Conservation (phyloP, 768 basidiomycete species). For the Tylopilus sp. region DNA sequence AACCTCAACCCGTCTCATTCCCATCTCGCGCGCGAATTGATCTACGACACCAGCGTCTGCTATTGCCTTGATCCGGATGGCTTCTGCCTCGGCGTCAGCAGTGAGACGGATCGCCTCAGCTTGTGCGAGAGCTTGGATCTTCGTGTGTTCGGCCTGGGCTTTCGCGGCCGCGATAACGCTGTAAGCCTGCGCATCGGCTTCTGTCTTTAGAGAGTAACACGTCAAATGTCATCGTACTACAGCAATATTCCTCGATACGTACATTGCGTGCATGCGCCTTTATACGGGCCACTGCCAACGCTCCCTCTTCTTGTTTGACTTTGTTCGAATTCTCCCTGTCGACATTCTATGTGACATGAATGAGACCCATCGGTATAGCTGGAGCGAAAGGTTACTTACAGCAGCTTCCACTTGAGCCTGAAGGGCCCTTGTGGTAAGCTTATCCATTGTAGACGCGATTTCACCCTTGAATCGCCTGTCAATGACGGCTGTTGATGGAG, state of each 20-base stretch:
- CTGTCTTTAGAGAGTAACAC: constrained; percentile 37
- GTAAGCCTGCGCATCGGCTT: constrained; percentile 77
- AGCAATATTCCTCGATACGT: constrained; percentile 7
- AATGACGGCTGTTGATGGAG: constrained; percentile 60
- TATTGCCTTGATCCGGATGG: constrained; percentile 57
- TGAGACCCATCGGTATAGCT: background rate
- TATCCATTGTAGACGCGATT: constrained; percentile 82
- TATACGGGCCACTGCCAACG: constrained; percentile 72
- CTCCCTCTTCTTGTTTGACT: constrained; percentile 81
- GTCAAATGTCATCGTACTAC: constrained; percentile 6
- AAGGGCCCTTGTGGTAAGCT: constrained; percentile 76
- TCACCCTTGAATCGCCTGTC: constrained; percentile 89
- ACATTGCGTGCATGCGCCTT: constrained; percentile 61
- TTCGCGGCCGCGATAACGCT: constrained; percentile 68
- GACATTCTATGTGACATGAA: constrained; percentile 52
- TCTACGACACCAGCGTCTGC: constrained; percentile 63
- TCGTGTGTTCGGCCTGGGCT: constrained; percentile 60
- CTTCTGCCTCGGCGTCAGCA: constrained; percentile 72
- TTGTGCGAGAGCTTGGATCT: constrained; percentile 73
- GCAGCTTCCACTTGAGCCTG: constrained; percentile 89
- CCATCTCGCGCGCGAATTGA: constrained; percentile 74
- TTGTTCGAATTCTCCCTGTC: constrained; percentile 86
- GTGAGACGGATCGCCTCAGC: constrained; percentile 75
- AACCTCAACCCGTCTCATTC: constrained; percentile 63
- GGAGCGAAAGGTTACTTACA: constrained; percentile 35